Base-by-base conservation (phyloP, 2,329 filamentous ascomycete species). In the Beauveria sp. region DNA sequence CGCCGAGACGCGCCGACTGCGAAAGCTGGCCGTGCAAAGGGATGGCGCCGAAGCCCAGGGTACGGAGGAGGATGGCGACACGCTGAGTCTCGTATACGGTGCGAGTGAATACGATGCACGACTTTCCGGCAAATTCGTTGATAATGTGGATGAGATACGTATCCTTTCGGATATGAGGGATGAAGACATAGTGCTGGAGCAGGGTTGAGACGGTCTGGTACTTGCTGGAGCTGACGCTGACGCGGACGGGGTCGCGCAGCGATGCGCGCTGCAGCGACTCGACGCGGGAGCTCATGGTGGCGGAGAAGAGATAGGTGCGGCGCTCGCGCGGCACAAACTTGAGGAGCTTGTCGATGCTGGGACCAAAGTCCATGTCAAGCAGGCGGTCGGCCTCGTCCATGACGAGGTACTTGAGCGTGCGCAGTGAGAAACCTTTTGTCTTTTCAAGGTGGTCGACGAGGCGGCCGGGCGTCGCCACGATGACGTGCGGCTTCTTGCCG, bases 361-460 rank as follows among this genome's bases (percentile, higher is more conserved):
- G 91, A 0, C 93, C 93, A 67, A 98, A 98, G 73, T 97, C 93
- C 72, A 97, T 87, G 71, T 99, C 95, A 1, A 98, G 83, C 10
- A 98, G 81, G 62, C 93, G 82, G 73, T 98, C 93, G 26, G 93
- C 93, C 77, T 97, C 93, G 70, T 97, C 93, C 85, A 98, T 92
- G 64, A 97, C 93, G 3, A 98, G 79, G 70, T 93, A 96, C 70
- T 93, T 93, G 43, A 97, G 79, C 4, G 83, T 82, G 34, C 89
- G 84, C 54, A 98, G 78, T 1, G 89, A 93, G 75, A 99, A 98
- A 12, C 95, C 93, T 74, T 96, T 97, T 2, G 95, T 99, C 75
- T 96, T 96, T 72, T 98, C 92, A 9, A 98, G 78, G 68, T 99
- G 95, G 69, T 98, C 95, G 5, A 97, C 80, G 24, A 97, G 78